phyloP scores from a whole-genome alignment of 192 early-diverging fungal species.

The Obelidium mucronatum region DNA sequence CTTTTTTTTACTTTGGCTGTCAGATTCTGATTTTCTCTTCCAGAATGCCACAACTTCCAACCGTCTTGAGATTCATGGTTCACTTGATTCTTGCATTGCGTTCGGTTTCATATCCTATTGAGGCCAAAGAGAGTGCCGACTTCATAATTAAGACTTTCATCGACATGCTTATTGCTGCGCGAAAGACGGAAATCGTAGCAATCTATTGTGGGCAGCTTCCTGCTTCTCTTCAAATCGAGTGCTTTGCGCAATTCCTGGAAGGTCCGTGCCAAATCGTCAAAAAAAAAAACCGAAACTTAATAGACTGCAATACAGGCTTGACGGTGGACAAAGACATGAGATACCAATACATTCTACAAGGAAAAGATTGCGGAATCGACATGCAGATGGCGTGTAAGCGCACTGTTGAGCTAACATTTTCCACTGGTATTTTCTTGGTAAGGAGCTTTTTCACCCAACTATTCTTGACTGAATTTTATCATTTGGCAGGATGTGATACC shows the following conservation, averaged over 20 bases:
- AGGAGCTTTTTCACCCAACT: not conserved
- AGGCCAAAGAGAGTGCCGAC: slow-evolving; percentile 46
- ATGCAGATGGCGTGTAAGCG: slow-evolving; percentile 45
- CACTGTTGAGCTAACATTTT: slow-evolving; percentile 46
- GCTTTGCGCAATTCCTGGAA: slow-evolving; percentile 59
- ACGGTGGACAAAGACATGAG: slow-evolving; percentile 41
- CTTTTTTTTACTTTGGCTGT: too few relatives aligned
- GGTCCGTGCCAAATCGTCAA: too few relatives aligned
- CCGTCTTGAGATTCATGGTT: slow-evolving; percentile 73
- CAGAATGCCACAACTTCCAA: slow-evolving; percentile 42
- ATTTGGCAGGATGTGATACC: slow-evolving; percentile 1
- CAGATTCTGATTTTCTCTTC: not conserved
- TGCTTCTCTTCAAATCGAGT: slow-evolving; percentile 47
- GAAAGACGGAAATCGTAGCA: slow-evolving; percentile 54
- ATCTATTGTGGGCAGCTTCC: slow-evolving; percentile 61
- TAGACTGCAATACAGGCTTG: too few relatives aligned
- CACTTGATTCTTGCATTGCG: slow-evolving; percentile 74
- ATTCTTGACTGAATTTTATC: not conserved
- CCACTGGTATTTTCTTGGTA: slow-evolving; percentile 6
- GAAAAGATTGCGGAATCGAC: slow-evolving; percentile 53
- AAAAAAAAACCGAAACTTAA: not conserved
- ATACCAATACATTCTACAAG: slow-evolving; percentile 51
- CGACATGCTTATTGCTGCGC: slow-evolving; percentile 45
- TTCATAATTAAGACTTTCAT: slow-evolving; percentile 63
- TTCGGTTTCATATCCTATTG: slow-evolving; percentile 49